Conservation (phyloP, 2,329 filamentous ascomycete species). For the Talaromyces marneffei region DNA sequence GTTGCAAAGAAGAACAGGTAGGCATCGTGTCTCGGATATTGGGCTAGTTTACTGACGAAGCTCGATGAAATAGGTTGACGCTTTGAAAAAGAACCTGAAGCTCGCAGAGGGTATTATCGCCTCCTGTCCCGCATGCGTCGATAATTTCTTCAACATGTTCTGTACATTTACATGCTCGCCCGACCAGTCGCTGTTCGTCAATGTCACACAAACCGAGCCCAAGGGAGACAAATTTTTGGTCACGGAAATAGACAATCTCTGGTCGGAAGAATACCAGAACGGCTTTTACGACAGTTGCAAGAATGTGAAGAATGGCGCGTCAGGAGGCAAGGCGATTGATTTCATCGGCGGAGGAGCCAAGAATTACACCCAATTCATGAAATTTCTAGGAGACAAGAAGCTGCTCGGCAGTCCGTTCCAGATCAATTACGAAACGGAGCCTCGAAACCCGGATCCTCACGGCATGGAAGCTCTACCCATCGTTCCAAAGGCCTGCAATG, state of each 20-base stretch:
- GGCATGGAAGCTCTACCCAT: slow-evolving; percentile 68
- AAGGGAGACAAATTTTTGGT: slow-evolving; percentile 59
- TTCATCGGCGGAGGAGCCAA: slow-evolving; percentile 93
- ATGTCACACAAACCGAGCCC: slow-evolving; percentile 69
- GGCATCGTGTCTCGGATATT: slow-evolving; percentile 6
- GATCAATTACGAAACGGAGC: slow-evolving; percentile 74
- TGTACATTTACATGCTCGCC: slow-evolving; percentile 98
- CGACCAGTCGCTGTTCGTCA: slow-evolving; percentile 91
- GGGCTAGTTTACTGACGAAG: slow-evolving; percentile 15
- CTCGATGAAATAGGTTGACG: slow-evolving; percentile 55
- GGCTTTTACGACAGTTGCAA: slow-evolving; percentile 97
- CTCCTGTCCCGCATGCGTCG: slow-evolving; percentile 91
- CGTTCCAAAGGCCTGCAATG: slow-evolving; percentile 79
- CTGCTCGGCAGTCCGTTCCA: slow-evolving; percentile 89
- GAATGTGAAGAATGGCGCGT: slow-evolving; percentile 95
- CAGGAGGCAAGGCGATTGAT: slow-evolving; percentile 88
- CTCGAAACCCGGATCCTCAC: slow-evolving; percentile 54
- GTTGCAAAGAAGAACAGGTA: slow-evolving; percentile 74
- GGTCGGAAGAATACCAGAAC: slow-evolving; percentile 74
- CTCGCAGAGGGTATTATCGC: slow-evolving; percentile 84
- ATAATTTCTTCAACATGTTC: slow-evolving; percentile 98
- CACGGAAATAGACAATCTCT: slow-evolving; percentile 82
- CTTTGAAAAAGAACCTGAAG: slow-evolving; percentile 76
- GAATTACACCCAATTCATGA: slow-evolving; percentile 78
- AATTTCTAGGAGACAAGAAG: slow-evolving; percentile 90